Evolutionary conservation across 2,329 filamentous ascomycete species (phyloP).

Genomic region (Ascochyta pisi): DNA sequence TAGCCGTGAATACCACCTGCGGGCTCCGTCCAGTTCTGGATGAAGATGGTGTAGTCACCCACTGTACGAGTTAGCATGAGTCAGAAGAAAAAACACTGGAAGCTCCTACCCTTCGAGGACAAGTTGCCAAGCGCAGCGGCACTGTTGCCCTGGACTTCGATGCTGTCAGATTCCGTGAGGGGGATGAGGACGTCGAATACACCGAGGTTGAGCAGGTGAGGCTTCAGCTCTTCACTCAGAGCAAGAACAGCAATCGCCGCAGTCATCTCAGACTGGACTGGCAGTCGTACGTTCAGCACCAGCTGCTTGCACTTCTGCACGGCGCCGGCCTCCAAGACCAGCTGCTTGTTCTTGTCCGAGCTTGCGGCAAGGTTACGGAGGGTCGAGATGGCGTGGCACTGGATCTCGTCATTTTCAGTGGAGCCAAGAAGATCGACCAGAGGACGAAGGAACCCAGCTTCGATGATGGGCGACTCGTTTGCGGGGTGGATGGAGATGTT

Average conservation of each 20-base stretch:
- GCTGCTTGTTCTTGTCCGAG: conserved; percentile 95
- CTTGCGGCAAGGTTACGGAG: conserved; percentile 94
- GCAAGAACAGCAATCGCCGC: conserved; percentile 98
- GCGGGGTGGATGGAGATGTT: conserved; percentile 98
- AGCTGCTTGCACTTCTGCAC: conserved; percentile 99
- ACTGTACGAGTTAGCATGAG: conserved; percentile 63
- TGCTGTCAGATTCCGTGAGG: conserved; percentile 91
- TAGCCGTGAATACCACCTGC: conserved; percentile 96
- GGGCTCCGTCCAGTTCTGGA: conserved; percentile 91
- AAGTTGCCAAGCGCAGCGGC: conserved; percentile 94
- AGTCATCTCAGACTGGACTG: conserved; percentile 98
- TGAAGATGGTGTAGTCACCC: conserved; percentile 94
- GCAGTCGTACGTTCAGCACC: conserved; percentile 88
- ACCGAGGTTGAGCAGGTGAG: conserved; percentile 85
- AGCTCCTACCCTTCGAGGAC: conserved; percentile 84
- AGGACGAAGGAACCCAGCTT: conserved; percentile 93
- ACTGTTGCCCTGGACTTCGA: conserved; percentile 98
- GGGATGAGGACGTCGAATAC: conserved; percentile 97
- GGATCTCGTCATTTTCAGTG: conserved; percentile 97
- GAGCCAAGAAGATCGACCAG: conserved; percentile 92
- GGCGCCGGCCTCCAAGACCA: conserved; percentile 95
- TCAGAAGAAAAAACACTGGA: neutral
- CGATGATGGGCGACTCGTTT: conserved; percentile 98
- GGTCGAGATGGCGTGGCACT: conserved; percentile 98
- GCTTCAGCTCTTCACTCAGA: conserved; percentile 93